These are phyloP conservation scores for Letharia lupina DNA, from an alignment of 495 filamentous ascomycete genomes.

Conservation along the genomic window DNA sequence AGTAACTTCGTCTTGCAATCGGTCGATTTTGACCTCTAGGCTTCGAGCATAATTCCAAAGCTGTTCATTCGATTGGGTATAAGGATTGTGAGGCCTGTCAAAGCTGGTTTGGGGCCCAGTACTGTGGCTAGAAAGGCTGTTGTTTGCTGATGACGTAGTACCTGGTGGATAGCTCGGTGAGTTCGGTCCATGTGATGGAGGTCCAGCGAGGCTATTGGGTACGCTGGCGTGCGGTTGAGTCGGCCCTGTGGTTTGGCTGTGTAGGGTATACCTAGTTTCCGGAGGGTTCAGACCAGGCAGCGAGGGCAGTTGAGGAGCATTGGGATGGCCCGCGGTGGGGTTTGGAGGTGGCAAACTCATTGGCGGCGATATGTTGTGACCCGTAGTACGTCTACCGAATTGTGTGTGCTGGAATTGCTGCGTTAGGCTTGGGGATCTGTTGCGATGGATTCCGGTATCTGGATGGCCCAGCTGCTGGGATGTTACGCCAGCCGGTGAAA, in stretches of 20 bases:
- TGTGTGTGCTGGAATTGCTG: conserved; percentile 61
- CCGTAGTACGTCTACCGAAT: conserved; percentile 45
- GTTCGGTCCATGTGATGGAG: conserved; percentile 9
- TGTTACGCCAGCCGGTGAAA: conserved; percentile 64
- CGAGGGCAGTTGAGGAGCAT: conserved; percentile 45
- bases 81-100: conserved; percentile 18
- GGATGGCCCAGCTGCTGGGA: conserved; percentile 50
- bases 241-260: conserved; percentile 26
- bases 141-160: conserved; percentile 36
- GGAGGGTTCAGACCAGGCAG: conserved; percentile 42
- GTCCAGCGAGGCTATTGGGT: conserved; percentile 17
- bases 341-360: conserved; percentile 29
- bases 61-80: conserved; percentile 33
- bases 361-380: conserved; percentile 32
- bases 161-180: conserved; percentile 25
- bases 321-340: conserved; percentile 21
- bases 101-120: conserved; percentile 26
- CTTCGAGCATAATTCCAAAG: conserved; percentile 40
- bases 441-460: conserved; percentile 42
- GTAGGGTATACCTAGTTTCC: conserved; percentile 39
- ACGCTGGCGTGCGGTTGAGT: conserved; percentile 16
- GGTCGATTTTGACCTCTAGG: conserved; percentile 25
- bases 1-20: conserved; percentile 25
- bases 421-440: conserved; percentile 61
- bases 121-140: conserved; percentile 29